These are phyloP conservation scores for Zygosaccharomyces sapae DNA, from an alignment of 1,139 yeast species.

Conservation along the genomic window DNA sequence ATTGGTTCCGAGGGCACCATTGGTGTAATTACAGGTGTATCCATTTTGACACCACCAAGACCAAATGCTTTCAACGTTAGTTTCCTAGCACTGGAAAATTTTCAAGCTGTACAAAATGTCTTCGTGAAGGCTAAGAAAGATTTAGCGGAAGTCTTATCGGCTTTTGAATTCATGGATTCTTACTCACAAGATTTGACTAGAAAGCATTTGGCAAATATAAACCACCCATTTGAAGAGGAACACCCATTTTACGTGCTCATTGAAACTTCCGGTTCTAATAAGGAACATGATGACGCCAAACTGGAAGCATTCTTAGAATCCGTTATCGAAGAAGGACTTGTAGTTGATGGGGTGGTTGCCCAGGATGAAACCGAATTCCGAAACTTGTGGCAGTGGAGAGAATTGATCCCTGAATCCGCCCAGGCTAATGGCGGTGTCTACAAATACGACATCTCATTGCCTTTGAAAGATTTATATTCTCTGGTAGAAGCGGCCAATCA, in stretches of 20 bases:
- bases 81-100: conserved; percentile 75
- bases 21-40: conserved; percentile 86
- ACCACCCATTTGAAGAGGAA: conserved; percentile 75
- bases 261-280: conserved; percentile 91
- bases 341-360: conserved; percentile 89
- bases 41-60: conserved; percentile 87
- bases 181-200: conserved; percentile 65
- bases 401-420: conserved; percentile 83
- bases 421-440: conserved; percentile 89
- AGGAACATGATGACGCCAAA: conserved; percentile 77
- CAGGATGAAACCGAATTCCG: conserved; percentile 86
- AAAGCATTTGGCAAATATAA: conserved; percentile 47
- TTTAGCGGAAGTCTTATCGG: conserved; percentile 80
- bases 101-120: conserved; percentile 76
- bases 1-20: conserved; percentile 93
- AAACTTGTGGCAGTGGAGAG: conserved; percentile 93
- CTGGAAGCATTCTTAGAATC: conserved; percentile 74
- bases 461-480: conserved; percentile 71
- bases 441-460: conserved; percentile 92
- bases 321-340: conserved; percentile 79
- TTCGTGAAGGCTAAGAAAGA: conserved; percentile 77
- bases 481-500: conserved; percentile 70
- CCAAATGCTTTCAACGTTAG: conserved; percentile 87
- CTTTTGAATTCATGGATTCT: conserved; percentile 92
- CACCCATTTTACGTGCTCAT: conserved; percentile 87